Evolutionary conservation across 1,284 basidiomycete genomes (phyloP), one percentile per base, ranked within the genome.

Genomic region (Mycena sp.): DNA sequence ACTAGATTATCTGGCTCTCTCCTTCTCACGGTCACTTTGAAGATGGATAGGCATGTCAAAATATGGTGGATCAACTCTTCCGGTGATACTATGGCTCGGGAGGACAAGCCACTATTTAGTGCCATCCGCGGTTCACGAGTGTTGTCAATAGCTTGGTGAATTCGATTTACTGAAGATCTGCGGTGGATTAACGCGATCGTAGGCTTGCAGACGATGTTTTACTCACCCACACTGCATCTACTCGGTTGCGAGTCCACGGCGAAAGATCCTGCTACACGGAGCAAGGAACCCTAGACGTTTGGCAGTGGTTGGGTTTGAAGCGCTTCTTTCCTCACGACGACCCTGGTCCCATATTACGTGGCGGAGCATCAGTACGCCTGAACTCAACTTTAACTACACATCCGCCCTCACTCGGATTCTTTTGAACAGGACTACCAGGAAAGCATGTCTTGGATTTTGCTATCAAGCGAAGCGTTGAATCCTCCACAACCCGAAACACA

Each of bases 31-130:
- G 25, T 35, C 7, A 35, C 32, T 35, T 37, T 60, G 17, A 59
- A 93, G 91, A 79, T 91, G 68, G 91, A 93, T 67, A 84, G 89
- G 65, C 77, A 81, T 2, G 84, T 91, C 21, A 92, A 92, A 73
- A 89, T 93, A 10, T 93, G 91, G 91, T 77, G 81, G 41, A 76
- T 75, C 66, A 84, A 69, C 74, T 81, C 63, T 55, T 78, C 61
- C 54, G 67, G 69, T 0, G 73, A 76, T 6, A 74, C 72, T 9
- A 76, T 90, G 19, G 76, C 78, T 28, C 80, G 88, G 41, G 88
- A 89, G 73, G 90, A 92, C 65, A 92, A 91, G 64, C 90, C 91
- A 0, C 71, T 93, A 2, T 92, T 92, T 70, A 89, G 86, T 67
- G 76, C 80, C 26, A 80, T 93, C 12, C 90, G 92, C 67, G 85